Evolutionary conservation across 2,329 filamentous ascomycete species (phyloP).

Genomic region (Chrysoporthe puriensis): DNA sequence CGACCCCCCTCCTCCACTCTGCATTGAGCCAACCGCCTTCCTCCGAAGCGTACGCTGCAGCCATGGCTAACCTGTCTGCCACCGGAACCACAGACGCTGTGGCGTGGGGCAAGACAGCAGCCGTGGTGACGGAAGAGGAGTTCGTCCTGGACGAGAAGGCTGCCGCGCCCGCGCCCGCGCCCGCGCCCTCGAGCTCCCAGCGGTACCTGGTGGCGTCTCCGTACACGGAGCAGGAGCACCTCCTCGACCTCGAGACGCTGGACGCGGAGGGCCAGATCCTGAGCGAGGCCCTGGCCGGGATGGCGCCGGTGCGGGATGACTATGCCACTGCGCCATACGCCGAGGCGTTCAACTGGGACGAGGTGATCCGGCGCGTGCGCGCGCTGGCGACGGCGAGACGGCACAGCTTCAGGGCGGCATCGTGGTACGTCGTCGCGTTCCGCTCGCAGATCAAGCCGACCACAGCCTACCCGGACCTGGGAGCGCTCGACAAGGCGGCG

Average conservation of each 20-base stretch:
- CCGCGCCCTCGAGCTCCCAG: not conserved
- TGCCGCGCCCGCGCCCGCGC: slow-evolving; percentile 4
- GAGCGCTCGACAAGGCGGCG: slow-evolving; percentile 74
- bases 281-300: slow-evolving; percentile 68
- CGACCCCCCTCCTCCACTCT: not conserved
- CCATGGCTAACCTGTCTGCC: not conserved
- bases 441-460: slow-evolving; percentile 71
- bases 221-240: slow-evolving; percentile 71
- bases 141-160: slow-evolving; percentile 7
- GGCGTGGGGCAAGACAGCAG: not conserved
- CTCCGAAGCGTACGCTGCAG: not conserved
- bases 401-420: slow-evolving; percentile 61
- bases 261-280: slow-evolving; percentile 69
- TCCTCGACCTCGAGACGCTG: slow-evolving; percentile 72
- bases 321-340: slow-evolving; percentile 78
- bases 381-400: slow-evolving; percentile 52
- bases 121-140: slow-evolving; percentile 9
- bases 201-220: slow-evolving; percentile 70
- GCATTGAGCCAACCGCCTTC: not conserved
- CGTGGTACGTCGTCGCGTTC: slow-evolving; percentile 86
- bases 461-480: slow-evolving; percentile 70
- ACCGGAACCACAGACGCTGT: not conserved
- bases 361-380: slow-evolving; percentile 63
- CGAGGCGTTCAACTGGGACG: slow-evolving; percentile 76
- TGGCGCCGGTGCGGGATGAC: slow-evolving; percentile 66